Evolutionary conservation across 2,329 filamentous ascomycete genomes (phyloP).

Genomic region (Colletotrichum theobromicola): DNA sequence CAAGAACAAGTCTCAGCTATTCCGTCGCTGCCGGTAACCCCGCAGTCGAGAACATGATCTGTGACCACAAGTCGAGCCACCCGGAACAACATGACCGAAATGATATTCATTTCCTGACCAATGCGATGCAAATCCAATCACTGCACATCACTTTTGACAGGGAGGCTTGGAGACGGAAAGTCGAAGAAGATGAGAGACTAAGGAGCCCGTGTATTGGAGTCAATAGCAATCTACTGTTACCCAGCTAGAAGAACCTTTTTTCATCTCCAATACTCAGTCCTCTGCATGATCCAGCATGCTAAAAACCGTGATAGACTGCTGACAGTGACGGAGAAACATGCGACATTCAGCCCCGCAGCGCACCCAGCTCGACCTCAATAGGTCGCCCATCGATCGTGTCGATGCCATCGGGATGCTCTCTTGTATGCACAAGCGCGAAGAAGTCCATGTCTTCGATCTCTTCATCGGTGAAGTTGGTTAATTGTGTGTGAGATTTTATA

Average conservation of each 20-base stretch:
- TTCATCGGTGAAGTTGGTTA: not conserved
- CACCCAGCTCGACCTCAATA: not conserved
- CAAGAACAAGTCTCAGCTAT: not conserved
- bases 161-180: not conserved
- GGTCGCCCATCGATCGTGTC: not conserved
- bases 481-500: constrained; percentile 15
- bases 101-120: not conserved
- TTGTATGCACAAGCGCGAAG: not conserved
- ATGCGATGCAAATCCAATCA: not conserved
- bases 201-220: not conserved
- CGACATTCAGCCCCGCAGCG: not conserved
- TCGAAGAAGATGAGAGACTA: not conserved
- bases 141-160: not conserved
- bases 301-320: not conserved
- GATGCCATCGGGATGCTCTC: not conserved
- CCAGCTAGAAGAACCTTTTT: not conserved
- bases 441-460: not conserved
- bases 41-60: not conserved
- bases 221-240: not conserved
- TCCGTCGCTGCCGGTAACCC: not conserved
- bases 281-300: not conserved
- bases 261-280: not conserved
- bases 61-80: not conserved
- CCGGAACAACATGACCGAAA: not conserved
- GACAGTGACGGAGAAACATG: not conserved